Evolutionary conservation across 441 rosid species (phyloP), one percentile per base, ranked within the genome.

Genomic region (Arabidopsis hybrid): DNA sequence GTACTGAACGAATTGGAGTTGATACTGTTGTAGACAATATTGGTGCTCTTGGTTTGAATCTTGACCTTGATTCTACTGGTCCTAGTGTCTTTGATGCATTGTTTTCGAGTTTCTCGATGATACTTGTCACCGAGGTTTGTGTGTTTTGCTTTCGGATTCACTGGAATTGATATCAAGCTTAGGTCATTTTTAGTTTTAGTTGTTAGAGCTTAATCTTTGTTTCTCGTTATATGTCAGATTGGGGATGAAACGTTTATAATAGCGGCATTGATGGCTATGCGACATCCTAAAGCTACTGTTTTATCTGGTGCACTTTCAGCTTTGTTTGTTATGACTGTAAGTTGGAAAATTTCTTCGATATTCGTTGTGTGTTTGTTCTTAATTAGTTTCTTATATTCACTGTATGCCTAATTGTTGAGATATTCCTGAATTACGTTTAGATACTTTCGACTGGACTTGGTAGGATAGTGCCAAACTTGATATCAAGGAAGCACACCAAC

Each of bases 221-320:
- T 39, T 63, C 21, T 39, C 1, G 2, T 69, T 13, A 18, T 74
- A 17, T 77, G 68, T 47, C 69, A 95, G 99, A 89, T 93, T 83
- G 99, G 99, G 43, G 99, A 95, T 83, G 99, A 95, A 74, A 95
- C 99, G 7, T 95, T 95, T 79, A 95, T 95, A 63, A 95, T 95
- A 78, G 99, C 99, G 32, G 99, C 99, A 56, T 85, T 95, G 52
- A 93, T 95, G 99, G 99, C 99, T 12, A 95, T 95, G 99, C 94
- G 99, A 31, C 98, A 95, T 65, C 99, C 99, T 5, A 95, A 91
- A 80, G 88, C 99, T 34, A 95, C 73, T 34, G 99, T 95, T 65
- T 62, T 95, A 5, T 93, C 97, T 7, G 99, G 99, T 69, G 99
- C 99, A 1, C 97, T 95, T 38, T 56, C 87, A 34, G 99, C 99